Percentiles rank a stretch among this genome's conserved stretches.
phyloP scores from a whole-genome alignment of 441 rosid species.

The Pelargonium cotyledonis region DNA sequence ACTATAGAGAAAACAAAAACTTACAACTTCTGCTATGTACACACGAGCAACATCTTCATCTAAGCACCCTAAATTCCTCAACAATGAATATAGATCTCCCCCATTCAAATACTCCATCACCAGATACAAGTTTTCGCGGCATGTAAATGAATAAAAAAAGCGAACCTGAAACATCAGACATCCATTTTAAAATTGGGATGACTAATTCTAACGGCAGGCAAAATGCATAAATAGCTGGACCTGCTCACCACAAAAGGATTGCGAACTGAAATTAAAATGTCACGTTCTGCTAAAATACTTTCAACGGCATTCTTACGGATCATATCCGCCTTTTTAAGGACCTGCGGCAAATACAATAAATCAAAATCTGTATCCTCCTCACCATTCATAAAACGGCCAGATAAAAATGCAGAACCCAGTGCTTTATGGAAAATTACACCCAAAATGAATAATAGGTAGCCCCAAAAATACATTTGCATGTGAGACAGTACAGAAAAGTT shows the following conservation, averaged over 20 bases:
- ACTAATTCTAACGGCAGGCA: conserved; percentile 16
- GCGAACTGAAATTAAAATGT: conserved; percentile 94
- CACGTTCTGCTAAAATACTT: conserved; percentile 96
- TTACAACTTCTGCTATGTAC: conserved; percentile 97
- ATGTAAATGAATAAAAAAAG: conserved; percentile 97
- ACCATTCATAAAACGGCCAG: background rate
- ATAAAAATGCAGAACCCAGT: background rate
- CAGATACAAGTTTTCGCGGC: conserved; percentile 95
- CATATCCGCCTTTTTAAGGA: conserved; percentile 96
- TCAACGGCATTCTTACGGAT: conserved; percentile 98
- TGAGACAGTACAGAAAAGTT: background rate
- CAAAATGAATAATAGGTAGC: background rate
- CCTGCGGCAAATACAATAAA: conserved; percentile 43
- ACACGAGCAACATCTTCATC: conserved; percentile 97
- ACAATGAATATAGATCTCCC: conserved; percentile 89
- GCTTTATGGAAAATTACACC: background rate
- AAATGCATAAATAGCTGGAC: conserved; percentile 35
- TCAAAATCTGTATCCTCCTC: conserved; percentile 7
- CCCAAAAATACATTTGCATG: background rate
- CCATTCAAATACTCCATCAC: conserved; percentile 99
- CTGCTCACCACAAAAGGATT: conserved; percentile 99
- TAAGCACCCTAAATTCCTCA: conserved; percentile 95
- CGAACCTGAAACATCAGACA: conserved; percentile 66
- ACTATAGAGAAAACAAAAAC: conserved; percentile 22
- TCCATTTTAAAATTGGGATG: conserved; percentile 26